A percentile compares a stretch with the other conserved stretches of the same genome.
Conservation (phyloP, 2,329 filamentous ascomycete genomes). For the Elsinoe australis region DNA sequence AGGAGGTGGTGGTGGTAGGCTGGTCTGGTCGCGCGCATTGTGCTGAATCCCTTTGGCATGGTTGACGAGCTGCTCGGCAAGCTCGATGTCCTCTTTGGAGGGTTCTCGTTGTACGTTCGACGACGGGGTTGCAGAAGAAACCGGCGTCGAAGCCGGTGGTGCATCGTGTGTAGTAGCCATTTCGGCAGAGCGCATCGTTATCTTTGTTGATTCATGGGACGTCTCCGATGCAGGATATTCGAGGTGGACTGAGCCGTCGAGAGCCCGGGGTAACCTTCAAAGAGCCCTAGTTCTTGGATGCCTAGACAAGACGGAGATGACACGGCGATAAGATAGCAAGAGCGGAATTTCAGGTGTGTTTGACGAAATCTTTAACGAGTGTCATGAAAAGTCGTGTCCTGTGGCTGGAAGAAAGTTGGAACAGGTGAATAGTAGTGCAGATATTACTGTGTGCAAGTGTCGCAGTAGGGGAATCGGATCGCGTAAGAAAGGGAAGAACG, state of each 20-base stretch:
- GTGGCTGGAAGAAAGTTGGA: neutral
- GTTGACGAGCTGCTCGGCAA: constrained; percentile 43
- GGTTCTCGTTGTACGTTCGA: constrained; percentile 37
- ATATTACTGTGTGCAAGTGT: no score
- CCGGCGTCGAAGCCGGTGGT: constrained; percentile 3
- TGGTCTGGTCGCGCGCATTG: constrained; percentile 19
- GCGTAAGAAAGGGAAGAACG: constrained; percentile 7
- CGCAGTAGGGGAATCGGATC: constrained; percentile 1
- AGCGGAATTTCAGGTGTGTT: neutral
- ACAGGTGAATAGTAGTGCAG: no score
- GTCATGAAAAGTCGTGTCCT: neutral
- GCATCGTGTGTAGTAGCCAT: constrained; percentile 15
- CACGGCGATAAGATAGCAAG: constrained; percentile 3
- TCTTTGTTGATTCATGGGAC: constrained; percentile 16
- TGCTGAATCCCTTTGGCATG: constrained; percentile 34
- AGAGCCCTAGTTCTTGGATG: constrained; percentile 2
- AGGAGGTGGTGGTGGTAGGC: constrained; percentile 1
- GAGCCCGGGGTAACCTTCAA: neutral
- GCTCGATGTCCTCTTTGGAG: constrained; percentile 44
- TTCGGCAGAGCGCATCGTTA: constrained; percentile 7
- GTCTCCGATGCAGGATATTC: neutral
- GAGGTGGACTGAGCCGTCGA: neutral
- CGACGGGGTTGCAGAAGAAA: neutral
- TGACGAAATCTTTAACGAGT: neutral
- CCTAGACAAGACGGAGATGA: constrained; percentile 1